Evolutionary conservation across 352 stramenopile species (phyloP), one percentile per base, ranked within the genome.

Genomic region (Hyaloperonospora brassicae): DNA sequence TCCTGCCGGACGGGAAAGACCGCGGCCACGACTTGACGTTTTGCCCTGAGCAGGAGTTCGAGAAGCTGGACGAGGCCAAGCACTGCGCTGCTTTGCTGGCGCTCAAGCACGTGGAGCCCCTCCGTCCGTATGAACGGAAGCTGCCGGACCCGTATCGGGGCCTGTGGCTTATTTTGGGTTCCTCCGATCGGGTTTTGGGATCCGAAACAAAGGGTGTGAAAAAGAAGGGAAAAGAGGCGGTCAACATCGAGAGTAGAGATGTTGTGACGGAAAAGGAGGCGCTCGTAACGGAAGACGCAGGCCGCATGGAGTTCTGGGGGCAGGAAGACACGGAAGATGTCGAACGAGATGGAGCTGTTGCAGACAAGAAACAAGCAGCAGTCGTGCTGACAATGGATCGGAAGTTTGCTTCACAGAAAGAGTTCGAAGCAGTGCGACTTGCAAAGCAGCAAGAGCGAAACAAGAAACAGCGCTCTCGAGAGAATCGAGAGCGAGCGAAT

Each of bases 131-230:
- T 44, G 95, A 99, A 67, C 72, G 94, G 35, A 98, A 97, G 53
- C 73, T 99, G 11, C 96, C 96, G 5, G 95, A 99, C 55, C 96
- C 95, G 11, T 99, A 97, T 70, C 75, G 85, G 21, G 84, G 87
- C 12, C 85, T 97, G n/a, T 99, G 94, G 91, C 68, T 93, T 34
- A 48, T 63, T 13, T 63, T 93, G 38, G 57, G 52, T 34, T 34
- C 27, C 27, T 34, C 27, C 8, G 8, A 17, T 17, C 17, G 17
- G 17, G 17, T 17, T 17, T 17, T 17, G 17, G 17, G 17, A 17
- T 17, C 17, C 17, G 17, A 17, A 17, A 34, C 8, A 34, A 34
- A 9, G 27, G 27, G 27, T 34, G 4, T 34, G 27, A 34, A 34
- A 34, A 34, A 34, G 27, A 34, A 34, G 27, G 27, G 27, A 8